Evolutionary conservation across 345 rosid genomes (phyloP), one percentile per base, ranked within the genome.

Genomic region (Iberis pinnata): DNA sequence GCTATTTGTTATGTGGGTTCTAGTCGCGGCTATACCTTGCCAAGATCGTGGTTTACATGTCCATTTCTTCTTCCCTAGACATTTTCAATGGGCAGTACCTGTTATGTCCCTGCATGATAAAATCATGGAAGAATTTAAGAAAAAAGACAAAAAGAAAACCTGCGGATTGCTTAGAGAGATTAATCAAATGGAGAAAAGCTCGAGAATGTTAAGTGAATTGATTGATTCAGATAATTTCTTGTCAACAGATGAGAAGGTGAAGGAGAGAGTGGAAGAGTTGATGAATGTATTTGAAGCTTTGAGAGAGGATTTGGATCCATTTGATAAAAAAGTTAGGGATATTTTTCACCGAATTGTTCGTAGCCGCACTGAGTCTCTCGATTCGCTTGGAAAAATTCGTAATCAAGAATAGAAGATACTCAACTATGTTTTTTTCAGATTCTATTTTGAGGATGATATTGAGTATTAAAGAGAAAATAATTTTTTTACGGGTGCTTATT

Each of bases 21-120:
- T 89, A 7, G 97, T 89, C 46, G 97, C 95, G 8, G 93, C 95
- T 0, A 81, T 89, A 42, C 97, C 97, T 0, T 89, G 97, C 39
- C 97, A 83, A 65, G 95, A 89, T 62, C 84, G 97, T 15, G 89
- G 95, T 2, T 62, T 89, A 74, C 88, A 86, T 43, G 80, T 80
- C 1, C 81, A 86, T 53, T 80, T 89, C 51, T 71, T 75, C 11
- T 58, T 81, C 43, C 87, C 97, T 0, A 76, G 87, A 51, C 83
- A 81, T 43, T 74, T 73, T 42, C 14, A 64, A 0, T 89, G 95
- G 97, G 80, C 82, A 0, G 78, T 67, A 5, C 73, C 89, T 5
- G 26, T 89, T 15, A 59, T 67, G 53, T 63, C 69, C 1, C 31
- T 89, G 49, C 88, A 81, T 45, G 93, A 89, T 61, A 73, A 59